Evolutionary conservation across 768 basidiomycete species (phyloP).

Genomic region (Boletus subcaerulescens): DNA sequence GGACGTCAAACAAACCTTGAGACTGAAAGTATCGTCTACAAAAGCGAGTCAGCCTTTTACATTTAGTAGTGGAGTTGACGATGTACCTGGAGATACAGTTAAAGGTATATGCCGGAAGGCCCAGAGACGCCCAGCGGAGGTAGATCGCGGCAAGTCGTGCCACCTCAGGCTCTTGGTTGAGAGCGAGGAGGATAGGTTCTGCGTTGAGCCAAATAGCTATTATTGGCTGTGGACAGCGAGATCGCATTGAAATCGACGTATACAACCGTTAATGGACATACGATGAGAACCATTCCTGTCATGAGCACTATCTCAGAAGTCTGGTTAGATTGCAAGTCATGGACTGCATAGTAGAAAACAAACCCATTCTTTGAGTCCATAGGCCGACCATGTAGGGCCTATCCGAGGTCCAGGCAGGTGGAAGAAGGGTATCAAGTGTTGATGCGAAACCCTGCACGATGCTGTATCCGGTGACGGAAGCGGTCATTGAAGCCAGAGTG

Average conservation of each 20-base stretch:
- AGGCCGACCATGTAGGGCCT: constrained; percentile 83
- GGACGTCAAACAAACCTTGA: constrained; percentile 81
- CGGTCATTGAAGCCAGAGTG: constrained; percentile 71
- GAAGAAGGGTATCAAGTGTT: constrained; percentile 89
- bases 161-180: constrained; percentile 82
- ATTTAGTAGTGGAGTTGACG: background rate
- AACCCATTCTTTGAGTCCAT: constrained; percentile 88
- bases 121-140: constrained; percentile 70
- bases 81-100: constrained; percentile 51
- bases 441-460: constrained; percentile 81
- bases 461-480: constrained; percentile 52
- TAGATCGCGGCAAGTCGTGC: constrained; percentile 75
- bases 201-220: constrained; percentile 77
- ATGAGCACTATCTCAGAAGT: constrained; percentile 51
- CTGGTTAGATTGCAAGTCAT: constrained; percentile 3
- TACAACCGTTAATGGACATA: constrained; percentile 34
- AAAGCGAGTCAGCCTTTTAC: background rate
- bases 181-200: constrained; percentile 69
- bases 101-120: constrained; percentile 72
- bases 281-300: constrained; percentile 54
- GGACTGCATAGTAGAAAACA: constrained; percentile 22
- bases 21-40: constrained; percentile 62
- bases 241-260: background rate
- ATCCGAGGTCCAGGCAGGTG: constrained; percentile 90
- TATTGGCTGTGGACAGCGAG: constrained; percentile 41